Percentiles rank a stretch among this genome's conserved stretches.
These are phyloP conservation scores for Penicillium italicum DNA, from an alignment of 2,329 filamentous ascomycete genomes.

Conservation along the genomic window DNA sequence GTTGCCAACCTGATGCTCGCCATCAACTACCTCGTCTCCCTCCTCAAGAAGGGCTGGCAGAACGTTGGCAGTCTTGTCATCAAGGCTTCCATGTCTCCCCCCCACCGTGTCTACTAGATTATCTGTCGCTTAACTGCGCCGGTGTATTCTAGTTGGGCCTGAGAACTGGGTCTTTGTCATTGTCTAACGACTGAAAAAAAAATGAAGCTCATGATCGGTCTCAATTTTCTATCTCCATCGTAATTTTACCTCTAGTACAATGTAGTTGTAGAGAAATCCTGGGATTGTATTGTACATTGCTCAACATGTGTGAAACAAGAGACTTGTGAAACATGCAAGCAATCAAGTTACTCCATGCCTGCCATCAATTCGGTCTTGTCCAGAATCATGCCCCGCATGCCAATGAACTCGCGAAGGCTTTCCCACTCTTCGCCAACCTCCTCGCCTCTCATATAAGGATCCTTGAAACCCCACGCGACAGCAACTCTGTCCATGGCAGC, in stretches of 20 bases:
- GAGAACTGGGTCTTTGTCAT: constrained; percentile 30
- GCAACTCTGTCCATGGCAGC: constrained; percentile 82
- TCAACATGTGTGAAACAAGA: background rate
- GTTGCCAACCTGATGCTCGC: constrained; percentile 99
- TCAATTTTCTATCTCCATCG: constrained; percentile 10
- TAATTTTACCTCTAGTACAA: background rate
- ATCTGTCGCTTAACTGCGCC: constrained; percentile 29
- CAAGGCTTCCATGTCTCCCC: constrained; percentile 99
- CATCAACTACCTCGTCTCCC: constrained; percentile 99
- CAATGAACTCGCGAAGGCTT: constrained; percentile 74
- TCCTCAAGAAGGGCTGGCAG: constrained; percentile 99
- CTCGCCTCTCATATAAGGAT: constrained; percentile 74
- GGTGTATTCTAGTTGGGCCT: constrained; percentile 21
- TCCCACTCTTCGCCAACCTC: constrained; percentile 92
- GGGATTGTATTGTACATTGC: background rate
- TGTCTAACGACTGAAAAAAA: constrained; percentile 31
- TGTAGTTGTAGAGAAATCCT: background rate
- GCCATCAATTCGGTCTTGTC: constrained; percentile 88
- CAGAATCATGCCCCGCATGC: constrained; percentile 80
- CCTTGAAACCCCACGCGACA: constrained; percentile 86
- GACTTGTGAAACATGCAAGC: constrained; percentile 3
- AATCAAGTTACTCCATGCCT: constrained; percentile 66
- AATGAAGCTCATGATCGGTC: constrained; percentile 33
- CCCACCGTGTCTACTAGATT: constrained; percentile 91
- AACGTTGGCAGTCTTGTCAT: constrained; percentile 99